Conservation (phyloP, 768 basidiomycete genomes). For the Tricholoma matsutake region DNA sequence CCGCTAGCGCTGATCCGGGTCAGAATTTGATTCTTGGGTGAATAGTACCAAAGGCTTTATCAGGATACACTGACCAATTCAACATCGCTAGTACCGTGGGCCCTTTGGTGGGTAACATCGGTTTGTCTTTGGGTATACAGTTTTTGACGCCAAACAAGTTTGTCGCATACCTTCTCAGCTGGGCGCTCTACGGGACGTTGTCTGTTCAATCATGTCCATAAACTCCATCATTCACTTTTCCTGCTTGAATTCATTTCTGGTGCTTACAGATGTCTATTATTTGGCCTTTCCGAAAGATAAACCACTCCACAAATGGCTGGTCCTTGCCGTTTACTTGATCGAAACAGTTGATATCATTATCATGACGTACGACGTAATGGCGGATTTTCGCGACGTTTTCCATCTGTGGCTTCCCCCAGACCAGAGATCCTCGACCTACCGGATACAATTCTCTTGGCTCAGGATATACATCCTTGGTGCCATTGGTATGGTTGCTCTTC, state of each 20-base stretch:
- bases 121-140: neutral
- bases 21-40: too few relatives aligned
- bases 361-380: slow-evolving; percentile 3
- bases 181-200: slow-evolving; percentile 1
- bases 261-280: slow-evolving; percentile 14
- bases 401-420: neutral
- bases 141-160: neutral
- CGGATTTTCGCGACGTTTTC: neutral
- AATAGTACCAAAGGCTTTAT: too few relatives aligned
- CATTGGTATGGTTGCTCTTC: neutral
- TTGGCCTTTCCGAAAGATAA: slow-evolving; percentile 16
- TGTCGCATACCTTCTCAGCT: neutral
- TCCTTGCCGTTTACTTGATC: slow-evolving; percentile 11
- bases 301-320: slow-evolving; percentile 10
- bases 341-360: slow-evolving; percentile 12
- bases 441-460: neutral
- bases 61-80: too few relatives aligned
- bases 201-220: neutral
- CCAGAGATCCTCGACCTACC: neutral
- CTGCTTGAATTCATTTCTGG: neutral
- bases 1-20: neutral
- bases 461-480: slow-evolving; percentile 4
- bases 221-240: neutral
- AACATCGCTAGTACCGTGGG: neutral
- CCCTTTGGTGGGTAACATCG: neutral